Evolutionary conservation across 306 rosid genomes (phyloP), one percentile per base, ranked within the genome.

Genomic region (Begonia masoniana): DNA sequence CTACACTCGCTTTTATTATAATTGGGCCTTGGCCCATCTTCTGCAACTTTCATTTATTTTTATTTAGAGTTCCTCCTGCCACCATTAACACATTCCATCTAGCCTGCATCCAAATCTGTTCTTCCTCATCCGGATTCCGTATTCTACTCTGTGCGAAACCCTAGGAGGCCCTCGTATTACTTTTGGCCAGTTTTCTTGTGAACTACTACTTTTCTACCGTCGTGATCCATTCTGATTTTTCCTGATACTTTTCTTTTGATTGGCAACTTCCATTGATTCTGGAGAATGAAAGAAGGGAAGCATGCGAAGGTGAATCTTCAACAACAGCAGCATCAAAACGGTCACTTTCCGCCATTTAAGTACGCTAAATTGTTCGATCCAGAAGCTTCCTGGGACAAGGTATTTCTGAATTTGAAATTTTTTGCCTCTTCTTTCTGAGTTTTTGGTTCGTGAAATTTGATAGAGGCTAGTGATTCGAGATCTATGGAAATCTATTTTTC

Each of bases 351-450:
- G 47, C 93, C 95, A 53, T 86, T 84, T 73, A 92, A 75, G 75
- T 76, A 85, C 70, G 88, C 96, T 51, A 86, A 83, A 77, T 68
- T 92, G 70, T 75, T 92, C 59, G 96, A 86, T 77, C 96, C 99
- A 12, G 99, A 92, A 68, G 93, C 96, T 67, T 86, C 99, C 0
- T 86, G 99, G 99, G 99, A 92, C 66, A 92, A 92, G 99, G 99
- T 92, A 69, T 31, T 31, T 31, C 39, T 3, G 39, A 31, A 31
- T 31, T 31, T 31, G 7, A 31, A 31, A 31, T 31, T 31, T 62
- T 17, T 50, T 17, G 54, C 54, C 19, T 4, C 10, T 50, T 6
- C 19, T 50, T 51, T 50, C 23, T 60, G 10, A 9, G 16, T 16
- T 21, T 17, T 55, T 50, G 7, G 46, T 16, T 56, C 39, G 3